phyloP scores from a whole-genome alignment of 1,284 basidiomycete genomes.

The Mycosarcoma maydis region DNA sequence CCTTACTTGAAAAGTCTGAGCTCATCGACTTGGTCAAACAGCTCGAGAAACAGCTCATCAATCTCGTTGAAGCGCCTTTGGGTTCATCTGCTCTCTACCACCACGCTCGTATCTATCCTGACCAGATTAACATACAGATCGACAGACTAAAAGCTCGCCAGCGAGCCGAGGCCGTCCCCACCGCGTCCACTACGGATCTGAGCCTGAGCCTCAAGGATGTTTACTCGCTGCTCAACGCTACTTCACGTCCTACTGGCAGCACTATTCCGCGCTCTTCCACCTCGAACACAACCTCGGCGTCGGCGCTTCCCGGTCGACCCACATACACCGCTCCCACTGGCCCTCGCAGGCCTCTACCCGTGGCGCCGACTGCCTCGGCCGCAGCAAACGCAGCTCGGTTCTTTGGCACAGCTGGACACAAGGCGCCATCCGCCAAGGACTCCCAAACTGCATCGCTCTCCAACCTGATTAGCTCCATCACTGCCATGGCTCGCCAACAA shows the following conservation, averaged over 20 bases:
- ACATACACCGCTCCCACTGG: slow-evolving; percentile 8
- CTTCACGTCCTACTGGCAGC: slow-evolving; percentile 8
- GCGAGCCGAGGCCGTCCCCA: slow-evolving; percentile 11
- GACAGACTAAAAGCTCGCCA: slow-evolving; percentile 39
- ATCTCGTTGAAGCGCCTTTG: slow-evolving; percentile 25
- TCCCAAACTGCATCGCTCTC: slow-evolving; percentile 28
- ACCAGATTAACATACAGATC: slow-evolving; percentile 37
- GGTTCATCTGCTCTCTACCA: slow-evolving; percentile 40
- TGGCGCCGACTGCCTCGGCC: background rate
- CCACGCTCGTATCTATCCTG: slow-evolving; percentile 43
- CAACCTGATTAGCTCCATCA: slow-evolving; percentile 41
- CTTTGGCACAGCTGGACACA: slow-evolving; percentile 1
- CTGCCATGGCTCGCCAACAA: slow-evolving; percentile 38
- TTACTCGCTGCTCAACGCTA: slow-evolving; percentile 37
- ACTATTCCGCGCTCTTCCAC: slow-evolving; percentile 2
- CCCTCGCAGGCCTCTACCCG: slow-evolving; percentile 9
- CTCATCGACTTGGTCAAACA: slow-evolving; percentile 47
- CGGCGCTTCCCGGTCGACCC: slow-evolving; percentile 10
- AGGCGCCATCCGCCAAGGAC: slow-evolving; percentile 2
- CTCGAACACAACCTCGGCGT: no score
- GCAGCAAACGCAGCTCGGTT: slow-evolving; percentile 6
- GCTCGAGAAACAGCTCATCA: slow-evolving; percentile 44
- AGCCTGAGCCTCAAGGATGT: slow-evolving; percentile 46
- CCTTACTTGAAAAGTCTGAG: slow-evolving; percentile 40
- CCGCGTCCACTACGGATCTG: slow-evolving; percentile 18